Evolutionary conservation across 345 rosid genomes (phyloP), one percentile per base, ranked within the genome.

Genomic region (Luvunga scandens): DNA sequence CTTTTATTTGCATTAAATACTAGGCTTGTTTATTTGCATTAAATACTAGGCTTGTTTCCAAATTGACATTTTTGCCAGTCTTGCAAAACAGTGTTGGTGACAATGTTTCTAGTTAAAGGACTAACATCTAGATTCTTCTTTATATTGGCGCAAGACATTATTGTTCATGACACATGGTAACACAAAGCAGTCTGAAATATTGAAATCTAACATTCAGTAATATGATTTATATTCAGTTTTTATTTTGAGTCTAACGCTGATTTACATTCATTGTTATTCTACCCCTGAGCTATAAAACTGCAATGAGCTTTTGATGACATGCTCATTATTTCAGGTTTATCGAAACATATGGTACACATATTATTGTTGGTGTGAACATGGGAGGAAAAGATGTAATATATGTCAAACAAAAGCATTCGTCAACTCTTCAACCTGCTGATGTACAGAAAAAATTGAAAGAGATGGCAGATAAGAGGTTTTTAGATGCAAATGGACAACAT

Each of bases 321-420:
- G 53, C 39, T 61, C 25, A n/a, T 61, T 62, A 76, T 87, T 76
- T 68, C 88, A 95, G 98, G 86, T 95, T 95, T 83, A 90, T 95
- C 71, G 91, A 95, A 79, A 85, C 55, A 21, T 95, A 82, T 83
- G 98, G 98, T 39, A 95, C 98, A 7, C 98, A 95, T 88, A 84
- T 95, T 67, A 86, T 93, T 75, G 93, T 91, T 84, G 92, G 98
- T 74, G 88, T 95, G 70, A 93, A 93, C 87, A 93, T 93, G 97
- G 98, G 98, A 79, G 98, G 97, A 70, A 93, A 93, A 87, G 98
- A 93, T 84, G 99, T 95, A 55, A 85, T 95, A 80, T 92, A 88
- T 79, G 81, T 92, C 66, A 93, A 95, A 75, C 97, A 95, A 75
- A 94, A 85, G 72, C 94, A 95, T 81, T 88, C 98, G 4, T 91